Base-by-base conservation (phyloP, 2,329 filamentous ascomycete genomes). In the Apiospora marii region DNA sequence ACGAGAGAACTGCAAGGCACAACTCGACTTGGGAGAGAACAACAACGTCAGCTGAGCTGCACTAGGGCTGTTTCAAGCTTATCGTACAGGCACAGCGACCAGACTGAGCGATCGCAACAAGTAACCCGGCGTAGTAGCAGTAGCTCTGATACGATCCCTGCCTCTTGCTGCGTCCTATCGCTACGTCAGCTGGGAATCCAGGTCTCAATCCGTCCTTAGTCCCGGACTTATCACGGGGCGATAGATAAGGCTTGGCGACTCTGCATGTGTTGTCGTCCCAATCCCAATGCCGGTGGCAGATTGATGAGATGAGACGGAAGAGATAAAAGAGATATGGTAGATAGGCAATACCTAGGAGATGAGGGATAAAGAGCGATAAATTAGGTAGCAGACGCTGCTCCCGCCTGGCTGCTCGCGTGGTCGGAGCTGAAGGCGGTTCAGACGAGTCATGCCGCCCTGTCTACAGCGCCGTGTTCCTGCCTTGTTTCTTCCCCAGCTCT, bases 401-500 rank as follows among this genome's bases (percentile, higher is more conserved):
- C 10, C 30, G 30, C 34, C 8, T 19, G 22, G 19, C 8, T 14
- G 58, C 22, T 41, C 58, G 34, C 58, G 58, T 64, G 58, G 8
- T 34, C 58, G 27, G 27, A 61, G 30, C 58, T 61, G 53, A n/a
- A n/a, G 7, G 53, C 34, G 53, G 53, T 22, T 37, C 16, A 34
- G 53, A 61, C 53, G 30, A 61, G 53, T 61, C 53, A 61, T 30
- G 53, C 22, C 30, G 53, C 34, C 58, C 58, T 41, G 22, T 3
- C 34, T n/a, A 4, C 58, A 14, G 19, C 53, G 27, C 53, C 10
- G 16, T 22, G 53, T 41, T 64, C 8, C 10, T 64, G 58, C 58
- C 58, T 12, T 64, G 53, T 61, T 61, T 64, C 34, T 64, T 64
- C 58, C 34, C 34, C 58, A 64, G 53, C 30, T 41, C 49, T 48